These are phyloP conservation scores for Boletus huronensis DNA, from an alignment of 768 basidiomycete species.

Conservation along the genomic window DNA sequence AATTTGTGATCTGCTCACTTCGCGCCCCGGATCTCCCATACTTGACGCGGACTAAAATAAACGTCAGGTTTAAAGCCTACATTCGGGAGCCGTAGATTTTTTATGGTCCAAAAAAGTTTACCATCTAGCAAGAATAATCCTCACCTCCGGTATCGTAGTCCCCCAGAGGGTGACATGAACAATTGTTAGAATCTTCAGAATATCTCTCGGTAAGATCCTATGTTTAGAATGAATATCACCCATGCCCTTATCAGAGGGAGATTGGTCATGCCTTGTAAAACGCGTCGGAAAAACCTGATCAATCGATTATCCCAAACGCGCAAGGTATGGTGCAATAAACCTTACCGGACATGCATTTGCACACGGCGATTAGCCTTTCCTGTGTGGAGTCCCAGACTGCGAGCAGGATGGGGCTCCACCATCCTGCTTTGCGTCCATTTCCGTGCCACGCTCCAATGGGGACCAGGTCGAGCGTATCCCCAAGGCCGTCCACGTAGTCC, in stretches of 20 bases:
- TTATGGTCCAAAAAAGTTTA: background rate
- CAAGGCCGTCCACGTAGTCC: constrained; percentile 79
- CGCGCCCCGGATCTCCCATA: constrained; percentile 88
- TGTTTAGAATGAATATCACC: constrained; percentile 19
- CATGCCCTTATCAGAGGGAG: background rate
- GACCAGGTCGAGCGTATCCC: constrained; percentile 71
- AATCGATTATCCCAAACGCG: constrained; percentile 1
- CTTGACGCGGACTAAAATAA: constrained; percentile 68
- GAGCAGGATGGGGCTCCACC: constrained; percentile 90
- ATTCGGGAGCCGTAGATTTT: background rate
- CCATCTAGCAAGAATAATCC: constrained; percentile 12
- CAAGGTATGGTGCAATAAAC: background rate
- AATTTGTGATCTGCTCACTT: constrained; percentile 42
- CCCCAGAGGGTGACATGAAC: constrained; percentile 52
- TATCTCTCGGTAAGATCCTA: constrained; percentile 67
- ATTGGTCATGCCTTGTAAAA: constrained; percentile 62
- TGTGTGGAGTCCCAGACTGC: constrained; percentile 66
- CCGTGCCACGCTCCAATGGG: constrained; percentile 87
- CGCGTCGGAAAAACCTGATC: constrained; percentile 73
- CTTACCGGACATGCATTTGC: constrained; percentile 87
- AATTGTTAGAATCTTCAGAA: constrained; percentile 49
- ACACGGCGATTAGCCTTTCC: constrained; percentile 69
- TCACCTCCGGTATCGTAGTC: constrained; percentile 64
- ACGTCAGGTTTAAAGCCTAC: constrained; percentile 61
- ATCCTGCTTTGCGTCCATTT: constrained; percentile 81